phyloP scores from a whole-genome alignment of 164 flowering plant species.

The Aristolochia fimbriata region DNA sequence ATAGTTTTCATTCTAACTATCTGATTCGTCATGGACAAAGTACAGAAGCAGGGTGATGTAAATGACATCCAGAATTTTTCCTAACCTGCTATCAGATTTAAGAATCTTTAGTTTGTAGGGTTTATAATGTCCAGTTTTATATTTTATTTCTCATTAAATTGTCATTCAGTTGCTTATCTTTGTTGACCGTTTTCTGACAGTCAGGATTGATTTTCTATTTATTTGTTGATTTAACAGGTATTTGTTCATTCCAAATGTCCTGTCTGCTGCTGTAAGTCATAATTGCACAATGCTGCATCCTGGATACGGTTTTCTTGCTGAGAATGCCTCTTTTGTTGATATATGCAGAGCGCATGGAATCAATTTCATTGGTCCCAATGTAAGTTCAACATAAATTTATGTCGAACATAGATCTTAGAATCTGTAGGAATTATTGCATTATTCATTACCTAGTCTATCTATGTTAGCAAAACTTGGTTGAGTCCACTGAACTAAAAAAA shows the following conservation, averaged over 20 bases:
- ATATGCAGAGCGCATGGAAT: constrained; percentile 95
- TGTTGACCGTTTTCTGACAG: neutral
- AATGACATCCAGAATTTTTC: too few relatives aligned
- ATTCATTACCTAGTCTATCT: neutral
- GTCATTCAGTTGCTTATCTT: neutral
- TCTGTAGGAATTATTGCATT: constrained; percentile 31
- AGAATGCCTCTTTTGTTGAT: constrained; percentile 94
- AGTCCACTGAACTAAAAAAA: neutral
- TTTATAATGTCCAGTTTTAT: too few relatives aligned
- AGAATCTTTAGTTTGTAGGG: too few relatives aligned
- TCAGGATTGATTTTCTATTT: neutral
- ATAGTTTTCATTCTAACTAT: too few relatives aligned
- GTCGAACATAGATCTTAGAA: too few relatives aligned
- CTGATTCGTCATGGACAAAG: too few relatives aligned
- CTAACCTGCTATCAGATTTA: too few relatives aligned
- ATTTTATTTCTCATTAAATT: too few relatives aligned
- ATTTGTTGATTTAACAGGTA: constrained; percentile 43
- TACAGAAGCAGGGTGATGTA: too few relatives aligned
- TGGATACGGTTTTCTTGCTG: constrained; percentile 99
- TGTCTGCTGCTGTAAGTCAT: constrained; percentile 83
- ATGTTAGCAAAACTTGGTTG: neutral
- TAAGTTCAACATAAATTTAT: constrained; percentile 21
- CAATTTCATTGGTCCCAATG: constrained; percentile 97
- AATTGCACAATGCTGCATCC: constrained; percentile 97
- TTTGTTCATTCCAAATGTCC: constrained; percentile 73